phyloP scores from a whole-genome alignment of 306 rosid genomes.

The Malus asiatica region DNA sequence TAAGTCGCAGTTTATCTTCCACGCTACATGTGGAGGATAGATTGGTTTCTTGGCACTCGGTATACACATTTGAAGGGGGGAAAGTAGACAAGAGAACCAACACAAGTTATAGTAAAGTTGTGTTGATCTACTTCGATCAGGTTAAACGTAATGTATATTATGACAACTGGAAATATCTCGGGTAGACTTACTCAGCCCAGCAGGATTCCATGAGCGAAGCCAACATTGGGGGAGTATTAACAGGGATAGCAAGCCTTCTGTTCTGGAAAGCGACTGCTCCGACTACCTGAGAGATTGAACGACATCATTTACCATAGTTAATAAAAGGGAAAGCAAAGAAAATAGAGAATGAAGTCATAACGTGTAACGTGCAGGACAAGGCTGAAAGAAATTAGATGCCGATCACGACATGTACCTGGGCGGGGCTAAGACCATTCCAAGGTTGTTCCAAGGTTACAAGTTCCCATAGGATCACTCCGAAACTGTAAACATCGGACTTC shows the following conservation, averaged over 20 bases:
- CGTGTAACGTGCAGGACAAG: not conserved
- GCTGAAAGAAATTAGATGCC: not conserved
- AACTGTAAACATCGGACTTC: slow-evolving; percentile 93
- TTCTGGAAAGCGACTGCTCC: slow-evolving; percentile 98
- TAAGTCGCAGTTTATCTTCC: not conserved
- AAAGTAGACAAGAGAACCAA: too few relatives aligned
- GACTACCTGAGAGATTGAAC: slow-evolving; percentile 59
- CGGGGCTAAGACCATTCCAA: slow-evolving; percentile 85
- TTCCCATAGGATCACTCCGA: slow-evolving; percentile 95
- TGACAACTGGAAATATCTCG: not conserved
- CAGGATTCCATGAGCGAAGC: slow-evolving; percentile 88
- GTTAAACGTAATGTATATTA: too few relatives aligned
- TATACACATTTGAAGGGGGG: too few relatives aligned
- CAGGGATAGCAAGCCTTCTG: slow-evolving; percentile 70
- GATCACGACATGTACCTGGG: slow-evolving; percentile 49
- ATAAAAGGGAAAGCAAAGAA: not conserved
- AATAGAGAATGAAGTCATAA: not conserved
- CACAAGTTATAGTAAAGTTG: too few relatives aligned
- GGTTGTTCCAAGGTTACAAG: slow-evolving; percentile 89
- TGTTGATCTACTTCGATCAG: not conserved
- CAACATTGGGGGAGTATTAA: slow-evolving; percentile 59
- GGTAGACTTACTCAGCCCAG: slow-evolving; percentile 83
- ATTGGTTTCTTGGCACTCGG: too few relatives aligned
- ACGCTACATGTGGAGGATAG: too few relatives aligned
- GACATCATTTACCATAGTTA: not conserved